Evolutionary conservation across 345 rosid species (phyloP).

Genomic region (Boechera stricta): DNA sequence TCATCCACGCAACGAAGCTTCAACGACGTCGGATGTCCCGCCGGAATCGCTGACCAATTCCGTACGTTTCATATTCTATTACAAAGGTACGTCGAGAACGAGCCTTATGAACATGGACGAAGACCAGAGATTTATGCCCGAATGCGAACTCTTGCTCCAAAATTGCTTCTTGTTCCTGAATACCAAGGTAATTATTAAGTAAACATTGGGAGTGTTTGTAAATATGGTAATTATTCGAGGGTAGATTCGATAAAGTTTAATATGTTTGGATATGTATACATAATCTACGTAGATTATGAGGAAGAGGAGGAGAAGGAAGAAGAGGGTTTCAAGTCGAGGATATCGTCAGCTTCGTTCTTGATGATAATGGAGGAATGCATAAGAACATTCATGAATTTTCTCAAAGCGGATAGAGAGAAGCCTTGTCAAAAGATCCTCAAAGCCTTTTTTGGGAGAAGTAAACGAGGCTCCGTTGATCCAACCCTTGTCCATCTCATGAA

Average conservation of each 20-base stretch:
- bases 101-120: conserved; percentile 95
- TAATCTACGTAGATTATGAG: conserved; percentile 37
- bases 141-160: conserved; percentile 91
- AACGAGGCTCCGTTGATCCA: conserved; percentile 79
- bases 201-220: background rate
- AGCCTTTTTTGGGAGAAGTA: conserved; percentile 69
- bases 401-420: conserved; percentile 83
- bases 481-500: conserved; percentile 78
- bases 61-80: conserved; percentile 93
- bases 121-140: conserved; percentile 93
- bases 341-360: conserved; percentile 76
- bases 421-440: conserved; percentile 68
- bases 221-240: background rate
- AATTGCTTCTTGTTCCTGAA: conserved; percentile 92
- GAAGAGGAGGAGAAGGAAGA: conserved; percentile 63
- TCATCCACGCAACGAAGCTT: conserved; percentile 46
- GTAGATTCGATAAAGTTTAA: background rate
- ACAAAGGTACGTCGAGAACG: conserved; percentile 89
- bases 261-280: background rate
- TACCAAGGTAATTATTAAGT: conserved; percentile 64
- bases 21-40: conserved; percentile 78
- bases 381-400: conserved; percentile 90
- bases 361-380: conserved; percentile 96
- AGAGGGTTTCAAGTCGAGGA: conserved; percentile 66
- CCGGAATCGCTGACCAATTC: conserved; percentile 78